Evolutionary conservation across 169 alveolate species (phyloP).

Genomic region (Cryptosporidium ubiquitum): DNA sequence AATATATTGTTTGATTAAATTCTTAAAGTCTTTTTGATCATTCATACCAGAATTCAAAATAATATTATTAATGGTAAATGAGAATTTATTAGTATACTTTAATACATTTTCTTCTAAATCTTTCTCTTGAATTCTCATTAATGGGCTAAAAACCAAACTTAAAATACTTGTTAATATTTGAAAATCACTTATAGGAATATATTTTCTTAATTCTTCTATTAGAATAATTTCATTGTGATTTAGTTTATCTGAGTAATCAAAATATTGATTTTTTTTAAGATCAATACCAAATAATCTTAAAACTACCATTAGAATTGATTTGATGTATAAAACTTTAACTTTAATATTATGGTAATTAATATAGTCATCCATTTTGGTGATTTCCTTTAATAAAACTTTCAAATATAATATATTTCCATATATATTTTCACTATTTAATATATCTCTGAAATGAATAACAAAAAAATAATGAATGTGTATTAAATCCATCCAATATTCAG

Average conservation of each 20-base stretch:
- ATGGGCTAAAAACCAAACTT: neutral
- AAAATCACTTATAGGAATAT: neutral
- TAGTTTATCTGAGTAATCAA: neutral
- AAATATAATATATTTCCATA: neutral
- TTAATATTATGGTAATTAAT: neutral
- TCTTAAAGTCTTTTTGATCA: neutral
- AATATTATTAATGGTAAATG: neutral
- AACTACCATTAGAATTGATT: neutral
- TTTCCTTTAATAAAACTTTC: neutral
- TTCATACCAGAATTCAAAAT: neutral
- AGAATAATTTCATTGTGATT: neutral
- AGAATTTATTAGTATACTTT: neutral
- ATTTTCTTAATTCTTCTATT: neutral
- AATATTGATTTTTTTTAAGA: neutral
- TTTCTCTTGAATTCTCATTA: neutral
- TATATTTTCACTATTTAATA: neutral
- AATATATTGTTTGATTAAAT: neutral
- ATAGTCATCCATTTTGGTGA: neutral
- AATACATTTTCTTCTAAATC: neutral
- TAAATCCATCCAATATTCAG: conserved; percentile 4
- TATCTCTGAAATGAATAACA: neutral
- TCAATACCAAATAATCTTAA: neutral
- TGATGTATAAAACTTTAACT: neutral
- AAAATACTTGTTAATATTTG: neutral
- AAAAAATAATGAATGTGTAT: neutral